Percentiles rank a stretch among this genome's conserved stretches.
These are phyloP conservation scores for Syzygium grande DNA, from an alignment of 345 rosid genomes.

Conservation along the genomic window DNA sequence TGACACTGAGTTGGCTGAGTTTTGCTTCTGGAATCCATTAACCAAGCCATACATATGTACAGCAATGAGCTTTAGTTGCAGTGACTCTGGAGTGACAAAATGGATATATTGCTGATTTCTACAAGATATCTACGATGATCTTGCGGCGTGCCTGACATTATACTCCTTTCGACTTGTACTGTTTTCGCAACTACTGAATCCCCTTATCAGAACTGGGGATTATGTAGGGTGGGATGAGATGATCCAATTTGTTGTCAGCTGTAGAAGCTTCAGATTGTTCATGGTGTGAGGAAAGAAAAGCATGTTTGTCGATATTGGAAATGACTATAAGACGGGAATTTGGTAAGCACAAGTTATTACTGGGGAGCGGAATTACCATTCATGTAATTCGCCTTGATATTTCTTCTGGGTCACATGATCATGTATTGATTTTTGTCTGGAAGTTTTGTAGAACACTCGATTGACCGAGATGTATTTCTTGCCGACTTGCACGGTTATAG, in stretches of 20 bases:
- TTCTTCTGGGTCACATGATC: neutral
- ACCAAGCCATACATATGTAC: neutral
- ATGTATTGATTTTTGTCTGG: neutral
- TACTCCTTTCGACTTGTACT: neutral
- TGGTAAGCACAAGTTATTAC: neutral
- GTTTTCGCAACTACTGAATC: neutral
- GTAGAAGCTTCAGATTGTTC: neutral
- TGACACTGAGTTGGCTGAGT: neutral
- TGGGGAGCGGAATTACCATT: neutral
- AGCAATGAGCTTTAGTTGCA: neutral
- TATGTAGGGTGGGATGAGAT: neutral
- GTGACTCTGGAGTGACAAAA: neutral
- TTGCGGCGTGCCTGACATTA: neutral
- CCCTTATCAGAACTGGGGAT: neutral
- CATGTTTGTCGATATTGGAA: neutral
- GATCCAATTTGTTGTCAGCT: neutral
- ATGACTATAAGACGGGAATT: neutral
- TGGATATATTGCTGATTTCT: neutral
- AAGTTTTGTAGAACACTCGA: neutral
- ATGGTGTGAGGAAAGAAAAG: neutral
- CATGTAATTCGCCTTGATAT: neutral
- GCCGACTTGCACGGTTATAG: neutral
- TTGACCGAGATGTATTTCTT: neutral
- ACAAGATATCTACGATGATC: neutral
- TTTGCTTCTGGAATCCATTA: neutral